Evolutionary conservation across 2,329 filamentous ascomycete species (phyloP).

Genomic region (Corynespora cassiicola): DNA sequence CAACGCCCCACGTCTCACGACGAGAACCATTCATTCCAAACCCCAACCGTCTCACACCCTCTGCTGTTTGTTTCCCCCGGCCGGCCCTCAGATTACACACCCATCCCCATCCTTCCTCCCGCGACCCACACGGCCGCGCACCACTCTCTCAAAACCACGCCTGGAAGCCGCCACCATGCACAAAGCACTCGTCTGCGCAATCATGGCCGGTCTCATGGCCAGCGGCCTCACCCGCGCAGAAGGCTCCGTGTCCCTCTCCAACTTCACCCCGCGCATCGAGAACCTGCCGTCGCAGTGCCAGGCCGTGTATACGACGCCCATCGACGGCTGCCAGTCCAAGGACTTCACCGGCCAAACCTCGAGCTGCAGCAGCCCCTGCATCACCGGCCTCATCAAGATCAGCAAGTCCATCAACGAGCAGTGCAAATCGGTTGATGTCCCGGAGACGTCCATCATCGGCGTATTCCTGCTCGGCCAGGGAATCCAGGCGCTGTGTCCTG

Average conservation of each 20-base stretch:
- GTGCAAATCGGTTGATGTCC: constrained; percentile 44
- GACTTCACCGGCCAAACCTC: constrained; percentile 45
- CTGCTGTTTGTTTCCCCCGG: constrained; percentile 9
- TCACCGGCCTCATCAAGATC: constrained; percentile 48
- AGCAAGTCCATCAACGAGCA: constrained; percentile 35
- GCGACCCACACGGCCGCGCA: constrained; percentile 9
- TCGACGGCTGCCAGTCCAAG: constrained; percentile 46
- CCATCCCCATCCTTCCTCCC: constrained; percentile 11
- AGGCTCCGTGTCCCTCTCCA: constrained; percentile 50
- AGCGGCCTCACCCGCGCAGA: constrained; percentile 26
- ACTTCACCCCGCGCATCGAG: constrained; percentile 52
- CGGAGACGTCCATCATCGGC: constrained; percentile 49
- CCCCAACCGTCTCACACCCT: constrained; percentile 32
- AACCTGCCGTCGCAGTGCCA: constrained; percentile 48
- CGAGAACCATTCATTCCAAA: constrained; percentile 24
- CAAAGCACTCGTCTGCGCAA: constrained; percentile 17
- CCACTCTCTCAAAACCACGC: constrained; percentile 12
- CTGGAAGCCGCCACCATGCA: constrained; percentile 27
- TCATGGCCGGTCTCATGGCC: constrained; percentile 28
- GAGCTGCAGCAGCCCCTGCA: constrained; percentile 45
- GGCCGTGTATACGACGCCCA: constrained; percentile 48
- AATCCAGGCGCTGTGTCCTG: constrained; percentile 47
- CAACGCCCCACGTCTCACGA: constrained; percentile 34
- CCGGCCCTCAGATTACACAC: constrained; percentile 9
- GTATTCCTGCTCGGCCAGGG: constrained; percentile 51